A percentile compares a stretch with the other conserved stretches of the same genome.
Conservation (phyloP, 2,329 filamentous ascomycete genomes). For the Cordyceps sp. region DNA sequence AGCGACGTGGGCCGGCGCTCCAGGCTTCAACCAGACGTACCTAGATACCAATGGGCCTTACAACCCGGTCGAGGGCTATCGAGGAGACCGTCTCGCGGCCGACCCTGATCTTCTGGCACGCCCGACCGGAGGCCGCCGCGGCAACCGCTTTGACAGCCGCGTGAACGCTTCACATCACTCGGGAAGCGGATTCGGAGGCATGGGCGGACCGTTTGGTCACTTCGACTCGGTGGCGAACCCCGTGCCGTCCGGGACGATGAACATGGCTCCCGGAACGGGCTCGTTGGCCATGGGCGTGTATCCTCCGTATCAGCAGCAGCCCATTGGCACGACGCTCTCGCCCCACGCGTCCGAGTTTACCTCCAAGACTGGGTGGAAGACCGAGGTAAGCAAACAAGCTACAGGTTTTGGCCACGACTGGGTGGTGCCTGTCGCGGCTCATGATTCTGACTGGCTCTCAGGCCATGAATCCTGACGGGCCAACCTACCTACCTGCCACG, state of each 20-base stretch:
- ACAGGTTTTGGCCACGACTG: neutral
- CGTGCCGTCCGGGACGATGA: constrained; percentile 16
- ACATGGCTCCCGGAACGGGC: constrained; percentile 16
- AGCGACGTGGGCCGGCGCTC: constrained; percentile 27
- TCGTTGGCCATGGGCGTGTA: constrained; percentile 26
- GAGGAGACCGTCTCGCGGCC: constrained; percentile 27
- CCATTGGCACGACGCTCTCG: constrained; percentile 49
- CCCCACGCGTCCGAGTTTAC: constrained; percentile 63
- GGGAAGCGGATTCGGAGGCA: constrained; percentile 15
- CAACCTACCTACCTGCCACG: constrained; percentile 70
- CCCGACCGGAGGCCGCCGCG: constrained; percentile 24
- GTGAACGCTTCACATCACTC: constrained; percentile 18
- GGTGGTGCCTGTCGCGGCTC: neutral
- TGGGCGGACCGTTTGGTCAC: constrained; percentile 12
- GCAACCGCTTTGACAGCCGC: constrained; percentile 29
- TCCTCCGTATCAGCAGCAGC: constrained; percentile 34
- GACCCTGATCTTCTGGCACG: constrained; percentile 32
- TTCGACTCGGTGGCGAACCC: constrained; percentile 19
- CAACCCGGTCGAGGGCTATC: constrained; percentile 22
- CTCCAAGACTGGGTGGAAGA: constrained; percentile 36
- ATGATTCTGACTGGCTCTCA: constrained; percentile 12
- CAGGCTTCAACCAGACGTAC: constrained; percentile 20
- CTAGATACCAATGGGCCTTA: constrained; percentile 21
- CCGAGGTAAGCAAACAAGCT: constrained; percentile 24
- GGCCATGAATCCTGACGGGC: constrained; percentile 36